Evolutionary conservation across 139 green algal species (phyloP), one percentile per base, ranked within the genome.

Genomic region (Chlorella sorokiniana): DNA sequence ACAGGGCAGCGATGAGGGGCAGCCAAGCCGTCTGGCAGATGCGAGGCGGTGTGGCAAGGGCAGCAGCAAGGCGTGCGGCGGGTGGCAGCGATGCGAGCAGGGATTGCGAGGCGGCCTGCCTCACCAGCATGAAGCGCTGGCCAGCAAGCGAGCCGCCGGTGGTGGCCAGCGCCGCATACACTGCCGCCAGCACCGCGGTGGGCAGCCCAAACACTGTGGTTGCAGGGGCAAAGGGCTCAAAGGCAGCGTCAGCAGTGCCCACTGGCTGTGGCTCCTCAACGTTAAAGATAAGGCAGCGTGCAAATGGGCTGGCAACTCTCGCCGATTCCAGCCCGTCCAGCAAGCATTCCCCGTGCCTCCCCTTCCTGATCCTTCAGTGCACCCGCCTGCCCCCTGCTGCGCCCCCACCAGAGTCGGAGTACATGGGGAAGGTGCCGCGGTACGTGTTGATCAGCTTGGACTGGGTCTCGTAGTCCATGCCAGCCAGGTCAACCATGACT

Each of bases 401-500:
- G n/a, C n/a, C n/a, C 38, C 40, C 59, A 72, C 75, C 75, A 6
- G 56, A 91, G 81, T 98, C 94, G 67, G 86, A 88, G 84, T 95
- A 96, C 84, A 92, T 91, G 27, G 94, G 93, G 85, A 96, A 95
- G 70, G 40, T 77, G 69, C 80, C 79, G 41, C 90, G 78, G 87
- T 96, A 95, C 81, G 92, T 90, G 81, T 88, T 91, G 56, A 97
- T 85, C 74, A 96, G 85, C 77, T 92, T 91, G 64, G 59, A 79
- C 51, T 91, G 85, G 70, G 91, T 95, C 62, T 91, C 91, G 70
- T 93, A 92, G 22, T 84, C 63, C 91, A 97, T 95, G 88, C 93
- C 90, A 59, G 94, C 89, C 64, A 95, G 93, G 79, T 96, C 91
- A 22, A 98, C 85, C 62, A 98, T 70, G 29, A 92, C 89, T 59